phyloP scores from a whole-genome alignment of 495 filamentous ascomycete species.

The Trichoderma asperelloides region DNA sequence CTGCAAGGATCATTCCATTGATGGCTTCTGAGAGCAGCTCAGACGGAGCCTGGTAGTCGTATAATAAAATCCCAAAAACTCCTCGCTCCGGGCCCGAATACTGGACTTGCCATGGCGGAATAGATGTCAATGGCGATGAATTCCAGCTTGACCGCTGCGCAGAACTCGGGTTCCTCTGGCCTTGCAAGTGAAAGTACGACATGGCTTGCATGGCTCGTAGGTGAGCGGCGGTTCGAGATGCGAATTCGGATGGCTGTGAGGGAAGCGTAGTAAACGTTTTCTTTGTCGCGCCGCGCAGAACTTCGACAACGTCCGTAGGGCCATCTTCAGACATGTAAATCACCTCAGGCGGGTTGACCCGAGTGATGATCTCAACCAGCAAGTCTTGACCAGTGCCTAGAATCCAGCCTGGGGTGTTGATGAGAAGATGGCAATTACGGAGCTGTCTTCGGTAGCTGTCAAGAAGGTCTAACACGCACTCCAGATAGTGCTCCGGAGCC shows the following conservation, averaged over 20 bases:
- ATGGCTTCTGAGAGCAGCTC: slow-evolving; percentile 33
- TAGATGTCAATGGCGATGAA: slow-evolving; percentile 26
- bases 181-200: slow-evolving; percentile 62
- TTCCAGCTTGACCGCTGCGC: slow-evolving; percentile 21
- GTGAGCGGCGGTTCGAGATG: slow-evolving; percentile 58
- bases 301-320: slow-evolving; percentile 53
- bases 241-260: slow-evolving; percentile 53
- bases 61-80: slow-evolving; percentile 34
- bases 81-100: slow-evolving; percentile 25
- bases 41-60: slow-evolving; percentile 35
- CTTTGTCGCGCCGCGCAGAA: slow-evolving; percentile 32
- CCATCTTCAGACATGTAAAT: slow-evolving; percentile 70
- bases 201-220: slow-evolving; percentile 71
- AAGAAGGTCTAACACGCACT: slow-evolving; percentile 60
- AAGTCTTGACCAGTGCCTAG: slow-evolving; percentile 67
- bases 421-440: slow-evolving; percentile 51
- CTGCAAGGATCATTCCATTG: slow-evolving; percentile 34
- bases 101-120: slow-evolving; percentile 33
- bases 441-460: slow-evolving; percentile 46
- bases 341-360: slow-evolving; percentile 45
- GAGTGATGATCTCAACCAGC: slow-evolving; percentile 51
- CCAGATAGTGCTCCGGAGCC: slow-evolving; percentile 61
- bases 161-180: not conserved
- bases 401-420: slow-evolving; percentile 82
- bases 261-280: slow-evolving; percentile 36